Conservation (phyloP, 2,329 filamentous ascomycete species). For the Colletotrichum horii region DNA sequence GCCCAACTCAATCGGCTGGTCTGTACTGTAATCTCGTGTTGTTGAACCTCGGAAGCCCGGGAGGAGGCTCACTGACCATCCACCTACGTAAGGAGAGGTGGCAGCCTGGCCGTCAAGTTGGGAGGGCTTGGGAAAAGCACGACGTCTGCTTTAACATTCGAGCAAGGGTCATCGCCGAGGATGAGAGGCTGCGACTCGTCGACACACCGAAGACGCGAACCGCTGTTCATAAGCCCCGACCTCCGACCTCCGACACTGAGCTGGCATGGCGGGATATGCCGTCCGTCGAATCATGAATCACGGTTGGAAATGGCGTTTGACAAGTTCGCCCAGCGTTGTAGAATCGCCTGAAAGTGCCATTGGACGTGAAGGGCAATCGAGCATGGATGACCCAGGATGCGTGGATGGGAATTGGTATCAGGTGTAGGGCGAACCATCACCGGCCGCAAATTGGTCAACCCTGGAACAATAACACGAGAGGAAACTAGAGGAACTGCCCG, state of each 20-base stretch:
- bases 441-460: neutral
- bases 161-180: neutral
- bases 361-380: neutral
- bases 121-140: neutral
- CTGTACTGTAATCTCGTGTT: neutral
- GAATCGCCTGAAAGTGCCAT: neutral
- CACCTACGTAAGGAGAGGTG: neutral
- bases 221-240: slow-evolving; percentile 8
- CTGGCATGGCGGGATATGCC: slow-evolving; percentile 7
- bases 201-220: slow-evolving; percentile 3
- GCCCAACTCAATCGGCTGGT: neutral
- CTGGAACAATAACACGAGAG: neutral
- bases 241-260: neutral
- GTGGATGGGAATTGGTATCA: neutral
- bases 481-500: neutral
- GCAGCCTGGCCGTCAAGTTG: neutral
- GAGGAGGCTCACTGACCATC: neutral
- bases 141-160: neutral
- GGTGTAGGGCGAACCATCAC: neutral
- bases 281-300: neutral
- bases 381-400: neutral
- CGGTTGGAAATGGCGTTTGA: neutral
- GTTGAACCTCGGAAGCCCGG: neutral
- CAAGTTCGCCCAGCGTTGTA: neutral
- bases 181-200: neutral